Percentiles rank a stretch among this genome's conserved stretches.
phyloP scores from a whole-genome alignment of 495 filamentous ascomycete species.

The Podospora comata region DNA sequence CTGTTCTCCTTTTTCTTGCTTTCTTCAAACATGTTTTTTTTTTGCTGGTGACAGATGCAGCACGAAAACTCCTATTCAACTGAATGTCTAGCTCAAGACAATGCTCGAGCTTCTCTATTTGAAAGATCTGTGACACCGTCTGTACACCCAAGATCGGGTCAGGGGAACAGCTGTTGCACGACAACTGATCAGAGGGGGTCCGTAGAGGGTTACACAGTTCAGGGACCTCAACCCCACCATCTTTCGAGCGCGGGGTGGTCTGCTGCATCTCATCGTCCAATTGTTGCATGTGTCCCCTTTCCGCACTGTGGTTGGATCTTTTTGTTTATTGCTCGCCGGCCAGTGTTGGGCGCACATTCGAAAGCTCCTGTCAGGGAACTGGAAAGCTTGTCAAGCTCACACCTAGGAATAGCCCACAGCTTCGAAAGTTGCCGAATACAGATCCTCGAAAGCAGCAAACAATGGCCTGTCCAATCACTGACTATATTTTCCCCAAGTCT shows the following conservation, averaged over 20 bases:
- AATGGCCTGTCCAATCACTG: not conserved
- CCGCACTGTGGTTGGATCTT: not conserved
- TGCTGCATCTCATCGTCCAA: not conserved
- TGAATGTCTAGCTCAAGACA: not conserved
- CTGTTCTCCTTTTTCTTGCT: slow-evolving; percentile 7
- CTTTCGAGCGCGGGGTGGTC: not conserved
- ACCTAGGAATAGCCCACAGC: not conserved
- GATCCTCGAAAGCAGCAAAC: not conserved
- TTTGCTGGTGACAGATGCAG: not conserved
- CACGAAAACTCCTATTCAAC: too few relatives aligned
- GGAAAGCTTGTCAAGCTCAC: not conserved
- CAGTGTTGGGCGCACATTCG: not conserved
- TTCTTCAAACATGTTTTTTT: not conserved
- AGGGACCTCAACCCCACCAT: not conserved
- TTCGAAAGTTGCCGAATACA: not conserved
- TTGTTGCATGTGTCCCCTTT: not conserved
- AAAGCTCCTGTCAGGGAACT: not conserved
- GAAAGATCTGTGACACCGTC: not conserved
- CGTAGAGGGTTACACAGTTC: not conserved
- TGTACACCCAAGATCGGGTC: not conserved
- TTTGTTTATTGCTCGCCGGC: not conserved
- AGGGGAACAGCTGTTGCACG: not conserved
- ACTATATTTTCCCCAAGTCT: not conserved
- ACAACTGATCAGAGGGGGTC: not conserved
- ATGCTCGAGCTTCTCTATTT: not conserved